Base-by-base conservation (phyloP, 257 asterid species). In the Jaltomata sinuosa region DNA sequence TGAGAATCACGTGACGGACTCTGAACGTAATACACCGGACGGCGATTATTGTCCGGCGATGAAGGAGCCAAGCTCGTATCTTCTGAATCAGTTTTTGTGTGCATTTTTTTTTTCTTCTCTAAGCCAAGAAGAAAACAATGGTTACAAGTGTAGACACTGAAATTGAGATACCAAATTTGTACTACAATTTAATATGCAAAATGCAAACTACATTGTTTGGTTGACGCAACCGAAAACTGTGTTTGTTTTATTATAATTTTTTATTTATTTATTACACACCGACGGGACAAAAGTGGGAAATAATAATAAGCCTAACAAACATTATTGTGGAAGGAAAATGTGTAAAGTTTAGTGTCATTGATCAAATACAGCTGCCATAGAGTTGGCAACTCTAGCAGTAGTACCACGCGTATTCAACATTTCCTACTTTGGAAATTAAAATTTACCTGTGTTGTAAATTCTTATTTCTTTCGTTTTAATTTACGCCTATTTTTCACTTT, bases 1-100 rank as follows among this genome's bases (percentile, higher is more conserved):
- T 95, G 96, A 7, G 98, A 95, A 83, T 94, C 97, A 31, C 96
- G 92, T 1, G 99, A 93, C 0, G 99, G 99, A 89, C 99, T 95
- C 86, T 95, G 98, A 27, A 95, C 99, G 92, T 83, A 94, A 90
- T 93, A 95, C 21, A 72, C 98, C 19, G 94, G 91, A 2, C 96
- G 94, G 10, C 98, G 87, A 64, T 69, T 89, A 85, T 91, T 89
- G 87, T 94, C 97, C 80, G 99, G 99, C 34, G 98, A 96, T 12
- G 99, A 96, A 29, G 95, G 97, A 2, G 98, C 99, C 22, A 93
- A 42, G 85, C 97, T 95, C n/a, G 97, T 88, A 3, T 82, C 93
- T 47, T 95, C 99, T 9, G 97, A 93, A 84, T 95, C 98, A 12
- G 94, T 93, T 84, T 95, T 94, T 0, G 97, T 89, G 83, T 95